Conservation (phyloP, 257 asterid genomes). For the Ilex asprella region DNA sequence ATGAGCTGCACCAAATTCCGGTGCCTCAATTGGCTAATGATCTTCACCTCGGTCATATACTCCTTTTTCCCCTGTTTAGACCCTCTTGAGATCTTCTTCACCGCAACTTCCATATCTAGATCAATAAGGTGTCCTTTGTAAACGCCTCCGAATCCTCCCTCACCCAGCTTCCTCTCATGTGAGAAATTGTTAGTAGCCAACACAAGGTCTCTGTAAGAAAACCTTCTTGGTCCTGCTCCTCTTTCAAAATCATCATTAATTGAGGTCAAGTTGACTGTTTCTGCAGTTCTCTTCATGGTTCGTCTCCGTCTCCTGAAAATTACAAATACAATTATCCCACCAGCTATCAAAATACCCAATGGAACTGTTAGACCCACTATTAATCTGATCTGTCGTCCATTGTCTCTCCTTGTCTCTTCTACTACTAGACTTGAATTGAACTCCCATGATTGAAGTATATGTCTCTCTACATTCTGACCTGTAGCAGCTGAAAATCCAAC, state of each 20-base stretch:
- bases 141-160: slow-evolving; percentile 37
- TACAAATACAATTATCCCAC: slow-evolving; percentile 5
- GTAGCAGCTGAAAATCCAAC: slow-evolving; percentile 38
- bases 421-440: slow-evolving; percentile 23
- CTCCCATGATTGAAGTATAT: slow-evolving; percentile 24
- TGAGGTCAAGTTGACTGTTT: slow-evolving; percentile 16
- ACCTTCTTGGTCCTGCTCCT: slow-evolving; percentile 36
- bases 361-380: slow-evolving; percentile 12
- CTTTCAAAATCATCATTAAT: slow-evolving; percentile 34
- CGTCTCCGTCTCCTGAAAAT: neutral
- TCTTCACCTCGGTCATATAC: slow-evolving; percentile 35
- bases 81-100: slow-evolving; percentile 29
- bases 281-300: neutral
- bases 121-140: slow-evolving; percentile 25
- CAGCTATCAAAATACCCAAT: slow-evolving; percentile 6
- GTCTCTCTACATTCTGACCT: slow-evolving; percentile 11
- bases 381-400: slow-evolving; percentile 4
- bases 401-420: neutral
- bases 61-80: slow-evolving; percentile 35
- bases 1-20: slow-evolving; percentile 31
- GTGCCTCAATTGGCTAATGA: slow-evolving; percentile 30
- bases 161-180: slow-evolving; percentile 25
- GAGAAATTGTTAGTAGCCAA: slow-evolving; percentile 32
- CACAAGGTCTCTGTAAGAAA: slow-evolving; percentile 25
- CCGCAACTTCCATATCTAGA: slow-evolving; percentile 28